A percentile compares a stretch with the other conserved stretches of the same genome.
phyloP scores from a whole-genome alignment of 495 filamentous ascomycete species.

The Tricharina praecox region DNA sequence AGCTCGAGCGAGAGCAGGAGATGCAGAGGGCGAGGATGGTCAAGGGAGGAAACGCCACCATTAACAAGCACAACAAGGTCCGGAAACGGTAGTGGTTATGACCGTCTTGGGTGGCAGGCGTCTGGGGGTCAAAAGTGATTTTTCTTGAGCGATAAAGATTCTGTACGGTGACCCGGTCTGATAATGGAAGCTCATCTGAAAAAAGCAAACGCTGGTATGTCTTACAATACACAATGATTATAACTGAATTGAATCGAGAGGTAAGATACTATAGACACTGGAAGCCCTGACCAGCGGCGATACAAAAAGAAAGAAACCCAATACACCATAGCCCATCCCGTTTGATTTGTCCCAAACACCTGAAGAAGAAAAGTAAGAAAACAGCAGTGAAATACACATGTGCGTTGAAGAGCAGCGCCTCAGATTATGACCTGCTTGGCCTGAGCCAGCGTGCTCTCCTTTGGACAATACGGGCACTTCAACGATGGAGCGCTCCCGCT shows the following conservation, averaged over 20 bases:
- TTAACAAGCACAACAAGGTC: constrained; percentile 23
- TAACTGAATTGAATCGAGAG: neutral
- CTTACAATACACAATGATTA: no score
- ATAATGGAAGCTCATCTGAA: no score
- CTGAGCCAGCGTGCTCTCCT: constrained; percentile 57
- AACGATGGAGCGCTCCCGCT: constrained; percentile 38
- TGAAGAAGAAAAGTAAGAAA: neutral
- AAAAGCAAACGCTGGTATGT: no score
- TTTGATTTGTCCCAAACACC: neutral
- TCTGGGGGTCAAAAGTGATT: no score
- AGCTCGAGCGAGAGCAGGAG: constrained; percentile 62
- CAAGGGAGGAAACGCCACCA: constrained; percentile 32
- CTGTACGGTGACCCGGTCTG: no score
- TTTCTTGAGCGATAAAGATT: no score
- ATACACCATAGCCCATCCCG: neutral
- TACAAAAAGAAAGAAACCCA: neutral
- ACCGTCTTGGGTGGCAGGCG: no score
- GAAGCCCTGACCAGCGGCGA: neutral
- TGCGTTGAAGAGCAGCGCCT: neutral
- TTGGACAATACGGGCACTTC: constrained; percentile 95
- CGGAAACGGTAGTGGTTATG: constrained; percentile 14
- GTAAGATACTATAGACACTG: neutral
- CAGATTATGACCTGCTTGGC: constrained; percentile 47
- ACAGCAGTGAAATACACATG: neutral
- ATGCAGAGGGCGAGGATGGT: constrained; percentile 63